phyloP scores from a whole-genome alignment of 1,139 yeast genomes.

The Yamadazyma mexicana region DNA sequence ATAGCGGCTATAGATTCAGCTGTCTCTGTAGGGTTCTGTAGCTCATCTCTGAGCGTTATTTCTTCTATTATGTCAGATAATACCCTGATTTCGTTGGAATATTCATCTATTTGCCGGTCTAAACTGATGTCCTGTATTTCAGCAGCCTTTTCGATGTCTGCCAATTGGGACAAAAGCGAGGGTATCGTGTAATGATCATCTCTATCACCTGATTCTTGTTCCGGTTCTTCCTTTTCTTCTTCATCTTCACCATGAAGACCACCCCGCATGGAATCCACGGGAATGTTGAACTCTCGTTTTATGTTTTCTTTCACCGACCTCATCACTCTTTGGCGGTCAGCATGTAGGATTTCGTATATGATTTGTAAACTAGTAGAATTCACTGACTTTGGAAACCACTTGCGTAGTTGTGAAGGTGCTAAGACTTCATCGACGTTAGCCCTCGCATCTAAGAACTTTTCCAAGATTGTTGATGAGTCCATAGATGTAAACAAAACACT shows the following conservation, averaged over 20 bases:
- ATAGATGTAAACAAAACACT: constrained; percentile 2
- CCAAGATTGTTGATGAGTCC: constrained; percentile 13
- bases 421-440: constrained; percentile 10
- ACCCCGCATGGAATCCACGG: constrained; percentile 17
- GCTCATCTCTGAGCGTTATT: constrained; percentile 4
- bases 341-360: constrained; percentile 7
- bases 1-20: constrained; percentile 1
- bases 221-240: constrained; percentile 3
- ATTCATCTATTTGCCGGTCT: constrained; percentile 17
- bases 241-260: constrained; percentile 1
- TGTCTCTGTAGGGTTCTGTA: neutral
- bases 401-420: constrained; percentile 9
- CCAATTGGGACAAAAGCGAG: constrained; percentile 17
- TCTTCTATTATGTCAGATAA: constrained; percentile 6
- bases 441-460: constrained; percentile 12
- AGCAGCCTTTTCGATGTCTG: constrained; percentile 12
- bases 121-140: constrained; percentile 12
- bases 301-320: constrained; percentile 18
- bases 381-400: constrained; percentile 19
- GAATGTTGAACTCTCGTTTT: constrained; percentile 22
- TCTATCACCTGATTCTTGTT: no score
- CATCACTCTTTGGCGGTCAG: constrained; percentile 20
- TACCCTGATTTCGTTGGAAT: constrained; percentile 19
- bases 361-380: constrained; percentile 12
- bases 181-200: constrained; percentile 2